Evolutionary conservation across 1,284 basidiomycete species (phyloP).

Genomic region (Ustilago cynodontis): DNA sequence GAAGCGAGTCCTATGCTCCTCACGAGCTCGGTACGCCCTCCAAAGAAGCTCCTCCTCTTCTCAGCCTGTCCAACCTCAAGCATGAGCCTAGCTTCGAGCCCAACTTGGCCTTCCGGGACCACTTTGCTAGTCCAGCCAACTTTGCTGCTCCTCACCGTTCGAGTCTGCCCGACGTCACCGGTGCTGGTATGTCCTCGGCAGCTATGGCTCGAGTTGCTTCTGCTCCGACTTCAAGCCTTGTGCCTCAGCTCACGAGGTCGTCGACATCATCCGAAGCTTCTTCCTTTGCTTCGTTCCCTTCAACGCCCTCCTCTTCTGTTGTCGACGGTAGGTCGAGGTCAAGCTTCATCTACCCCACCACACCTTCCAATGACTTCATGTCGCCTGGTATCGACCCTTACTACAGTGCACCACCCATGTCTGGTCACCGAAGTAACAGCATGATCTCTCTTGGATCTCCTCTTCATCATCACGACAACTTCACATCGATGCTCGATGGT

Average conservation of each 20-base stretch:
- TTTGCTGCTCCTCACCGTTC: conserved; percentile 24
- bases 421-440: conserved; percentile 61
- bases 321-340: conserved; percentile 20
- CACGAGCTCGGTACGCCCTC: conserved; percentile 25
- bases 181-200: conserved; percentile 31
- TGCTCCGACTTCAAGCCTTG: conserved; percentile 35
- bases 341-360: conserved; percentile 43
- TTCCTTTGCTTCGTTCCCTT: conserved; percentile 46
- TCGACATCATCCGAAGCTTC: conserved; percentile 46
- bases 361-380: conserved; percentile 36
- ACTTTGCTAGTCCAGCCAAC: conserved; percentile 34
- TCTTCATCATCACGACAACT: conserved; percentile 22
- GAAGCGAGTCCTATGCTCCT: conserved; percentile 24
- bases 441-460: conserved; percentile 53
- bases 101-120: conserved; percentile 48
- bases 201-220: conserved; percentile 52
- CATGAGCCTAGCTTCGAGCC: conserved; percentile 44
- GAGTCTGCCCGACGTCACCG: conserved; percentile 32
- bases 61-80: conserved; percentile 42
- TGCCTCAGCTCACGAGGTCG: conserved; percentile 37
- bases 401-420: conserved; percentile 53
- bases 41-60: conserved; percentile 35
- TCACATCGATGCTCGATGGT: conserved; percentile 46
- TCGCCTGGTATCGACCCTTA: conserved; percentile 53
- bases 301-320: conserved; percentile 42